phyloP scores from a whole-genome alignment of 2,329 filamentous ascomycete genomes.

The Neonectria sp. region DNA sequence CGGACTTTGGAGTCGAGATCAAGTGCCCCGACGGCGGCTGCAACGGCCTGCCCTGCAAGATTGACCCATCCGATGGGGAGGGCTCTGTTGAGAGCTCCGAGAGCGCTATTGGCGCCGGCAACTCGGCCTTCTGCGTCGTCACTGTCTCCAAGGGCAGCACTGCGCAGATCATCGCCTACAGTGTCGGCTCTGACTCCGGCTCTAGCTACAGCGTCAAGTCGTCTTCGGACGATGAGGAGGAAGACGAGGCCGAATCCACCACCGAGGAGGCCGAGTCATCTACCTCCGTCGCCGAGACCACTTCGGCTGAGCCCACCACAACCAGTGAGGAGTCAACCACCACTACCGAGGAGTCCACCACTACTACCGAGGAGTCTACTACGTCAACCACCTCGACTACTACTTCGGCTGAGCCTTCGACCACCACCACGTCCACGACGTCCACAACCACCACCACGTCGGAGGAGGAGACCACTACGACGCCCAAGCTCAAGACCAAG shows the following conservation, averaged over 20 bases:
- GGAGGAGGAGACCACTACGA: conserved; percentile 22
- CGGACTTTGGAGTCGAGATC: conserved; percentile 78
- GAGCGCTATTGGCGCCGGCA: conserved; percentile 74
- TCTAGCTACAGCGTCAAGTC: conserved; percentile 22
- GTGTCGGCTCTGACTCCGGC: conserved; percentile 55
- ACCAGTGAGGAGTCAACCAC: conserved; percentile 34
- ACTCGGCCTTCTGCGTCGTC: conserved; percentile 81
- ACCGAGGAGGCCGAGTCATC: conserved; percentile 24
- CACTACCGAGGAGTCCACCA: conserved; percentile 37
- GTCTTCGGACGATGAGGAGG: conserved; percentile 39
- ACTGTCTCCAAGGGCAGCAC: conserved; percentile 77
- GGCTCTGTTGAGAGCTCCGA: conserved; percentile 72
- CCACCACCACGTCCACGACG: not conserved
- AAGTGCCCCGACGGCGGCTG: conserved; percentile 77
- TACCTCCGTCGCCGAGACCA: conserved; percentile 29
- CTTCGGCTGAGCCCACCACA: conserved; percentile 27
- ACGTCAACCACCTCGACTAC: conserved; percentile 38
- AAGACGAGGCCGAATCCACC: conserved; percentile 44
- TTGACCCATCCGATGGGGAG: conserved; percentile 72
- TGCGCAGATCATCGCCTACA: conserved; percentile 77
- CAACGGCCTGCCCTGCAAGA: conserved; percentile 81
- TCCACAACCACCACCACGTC: conserved; percentile 36
- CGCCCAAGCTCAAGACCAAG: conserved; percentile 33
- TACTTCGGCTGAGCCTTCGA: conserved; percentile 1
- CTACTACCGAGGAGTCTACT: conserved; percentile 32